phyloP scores from a whole-genome alignment of 2,329 filamentous ascomycete species.

The Penicillium sp. region DNA sequence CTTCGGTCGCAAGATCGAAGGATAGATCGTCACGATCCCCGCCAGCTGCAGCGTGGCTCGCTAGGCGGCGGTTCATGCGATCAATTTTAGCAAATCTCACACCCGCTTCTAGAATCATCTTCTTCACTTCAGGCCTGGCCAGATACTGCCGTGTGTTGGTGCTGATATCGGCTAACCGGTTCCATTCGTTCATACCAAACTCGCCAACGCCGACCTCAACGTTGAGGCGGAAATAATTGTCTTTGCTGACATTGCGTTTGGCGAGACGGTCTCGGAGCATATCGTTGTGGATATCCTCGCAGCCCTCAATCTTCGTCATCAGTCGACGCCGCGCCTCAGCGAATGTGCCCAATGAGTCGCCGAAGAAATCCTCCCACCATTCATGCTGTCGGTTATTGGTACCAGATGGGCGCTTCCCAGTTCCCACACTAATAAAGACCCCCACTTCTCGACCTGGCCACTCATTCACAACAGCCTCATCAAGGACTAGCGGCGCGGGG shows the following conservation, averaged over 20 bases:
- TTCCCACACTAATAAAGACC: constrained; percentile 91
- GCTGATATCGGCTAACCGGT: constrained; percentile 88
- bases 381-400: constrained; percentile 66
- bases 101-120: constrained; percentile 72
- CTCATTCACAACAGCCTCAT: constrained; percentile 88
- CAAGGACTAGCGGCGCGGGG: constrained; percentile 76
- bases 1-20: constrained; percentile 31
- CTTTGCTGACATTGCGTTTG: constrained; percentile 74
- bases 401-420: constrained; percentile 76
- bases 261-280: constrained; percentile 78
- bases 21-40: constrained; percentile 28
- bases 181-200: constrained; percentile 99
- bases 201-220: constrained; percentile 95
- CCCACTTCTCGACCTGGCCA: constrained; percentile 93
- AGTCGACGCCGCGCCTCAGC: constrained; percentile 82
- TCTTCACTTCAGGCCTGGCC: constrained; percentile 67
- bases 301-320: constrained; percentile 91
- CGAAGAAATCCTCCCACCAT: constrained; percentile 88
- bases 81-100: constrained; percentile 81
- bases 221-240: constrained; percentile 95
- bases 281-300: constrained; percentile 81
- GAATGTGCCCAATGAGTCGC: constrained; percentile 73
- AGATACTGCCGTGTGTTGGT: constrained; percentile 87
- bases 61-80: constrained; percentile 68
- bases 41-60: constrained; percentile 46